Evolutionary conservation across 176 grass and related monocot species (phyloP).

Genomic region (Oryza australiensis): DNA sequence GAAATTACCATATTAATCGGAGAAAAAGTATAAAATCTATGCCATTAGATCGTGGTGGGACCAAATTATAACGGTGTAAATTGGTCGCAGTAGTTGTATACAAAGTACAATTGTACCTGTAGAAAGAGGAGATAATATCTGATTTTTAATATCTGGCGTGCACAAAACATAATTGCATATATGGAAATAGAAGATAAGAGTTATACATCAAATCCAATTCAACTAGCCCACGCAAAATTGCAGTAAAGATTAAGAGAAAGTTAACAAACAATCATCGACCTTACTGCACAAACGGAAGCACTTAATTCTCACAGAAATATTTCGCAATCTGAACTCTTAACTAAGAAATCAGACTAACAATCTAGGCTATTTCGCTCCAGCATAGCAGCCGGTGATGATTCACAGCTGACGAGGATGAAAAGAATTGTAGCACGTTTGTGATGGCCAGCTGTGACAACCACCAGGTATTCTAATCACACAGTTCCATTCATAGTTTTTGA

Average conservation of each 20-base stretch:
- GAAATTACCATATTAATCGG: no score
- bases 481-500: background rate
- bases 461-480: background rate
- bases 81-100: no score
- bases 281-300: background rate
- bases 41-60: no score
- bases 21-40: no score
- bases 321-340: background rate
- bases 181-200: no score
- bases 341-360: background rate
- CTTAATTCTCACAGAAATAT: background rate
- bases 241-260: background rate
- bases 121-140: no score
- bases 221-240: no score
- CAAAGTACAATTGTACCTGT: no score
- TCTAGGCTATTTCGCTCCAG: background rate
- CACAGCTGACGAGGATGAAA: background rate
- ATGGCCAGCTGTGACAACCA: background rate
- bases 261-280: background rate
- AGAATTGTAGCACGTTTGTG: background rate
- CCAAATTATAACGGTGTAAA: no score
- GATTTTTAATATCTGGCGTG: no score
- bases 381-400: background rate
- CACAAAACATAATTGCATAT: no score
- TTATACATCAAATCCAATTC: no score